phyloP scores from a whole-genome alignment of 768 basidiomycete genomes.

The Dictyophora rubrovolvata region DNA sequence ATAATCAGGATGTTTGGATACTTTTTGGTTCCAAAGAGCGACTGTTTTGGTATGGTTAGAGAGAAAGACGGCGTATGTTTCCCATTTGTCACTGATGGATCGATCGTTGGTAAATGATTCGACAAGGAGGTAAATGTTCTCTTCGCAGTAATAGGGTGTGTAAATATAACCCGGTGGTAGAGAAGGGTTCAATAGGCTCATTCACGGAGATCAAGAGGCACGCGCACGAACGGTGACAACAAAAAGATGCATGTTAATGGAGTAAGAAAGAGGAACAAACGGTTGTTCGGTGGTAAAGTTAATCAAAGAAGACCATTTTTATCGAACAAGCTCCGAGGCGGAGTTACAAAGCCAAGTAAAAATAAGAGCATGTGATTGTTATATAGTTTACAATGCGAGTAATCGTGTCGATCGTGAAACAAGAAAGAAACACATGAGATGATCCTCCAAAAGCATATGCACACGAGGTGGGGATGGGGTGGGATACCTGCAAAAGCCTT shows the following conservation, averaged over 20 bases:
- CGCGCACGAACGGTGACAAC: too few species aligned
- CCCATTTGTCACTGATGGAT: slow-evolving; percentile 30
- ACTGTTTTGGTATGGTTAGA: slow-evolving; percentile 56
- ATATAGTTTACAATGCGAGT: not conserved
- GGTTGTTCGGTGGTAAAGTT: too few species aligned
- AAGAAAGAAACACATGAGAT: not conserved
- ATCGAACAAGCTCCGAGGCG: not conserved
- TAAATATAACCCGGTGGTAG: slow-evolving; percentile 24
- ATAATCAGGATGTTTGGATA: slow-evolving; percentile 20
- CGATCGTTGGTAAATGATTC: slow-evolving; percentile 28
- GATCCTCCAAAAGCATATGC: not conserved
- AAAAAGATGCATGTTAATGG: too few species aligned
- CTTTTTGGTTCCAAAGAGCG: slow-evolving; percentile 54
- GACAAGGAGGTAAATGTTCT: slow-evolving; percentile 57
- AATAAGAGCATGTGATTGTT: not conserved
- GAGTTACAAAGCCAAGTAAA: not conserved
- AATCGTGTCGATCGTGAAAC: not conserved
- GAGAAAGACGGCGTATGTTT: slow-evolving; percentile 49
- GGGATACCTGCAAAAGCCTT: not conserved
- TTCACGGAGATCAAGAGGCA: too few species aligned
- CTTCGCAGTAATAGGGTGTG: slow-evolving; percentile 58
- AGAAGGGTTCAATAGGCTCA: not conserved
- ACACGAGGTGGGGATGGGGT: not conserved
- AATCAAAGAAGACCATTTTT: not conserved
- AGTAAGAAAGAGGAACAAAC: too few species aligned